Conservation (phyloP, 805 yeast genomes). For the Candida tibetensis region DNA sequence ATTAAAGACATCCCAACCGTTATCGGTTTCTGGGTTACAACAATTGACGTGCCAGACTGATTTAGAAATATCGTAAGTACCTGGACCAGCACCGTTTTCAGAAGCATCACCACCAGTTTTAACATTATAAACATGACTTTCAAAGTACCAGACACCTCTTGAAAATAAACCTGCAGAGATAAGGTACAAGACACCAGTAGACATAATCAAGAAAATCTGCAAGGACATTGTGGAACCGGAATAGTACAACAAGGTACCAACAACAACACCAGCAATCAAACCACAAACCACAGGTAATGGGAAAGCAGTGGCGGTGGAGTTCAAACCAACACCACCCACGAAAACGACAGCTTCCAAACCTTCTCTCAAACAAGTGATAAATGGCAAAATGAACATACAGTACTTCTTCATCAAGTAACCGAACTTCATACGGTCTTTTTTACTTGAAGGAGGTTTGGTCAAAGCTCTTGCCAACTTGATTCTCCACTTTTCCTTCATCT, state of each 20-base stretch:
- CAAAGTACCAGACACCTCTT: slow-evolving; percentile 89
- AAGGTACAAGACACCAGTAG: slow-evolving; percentile 85
- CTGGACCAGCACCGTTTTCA: slow-evolving; percentile 91
- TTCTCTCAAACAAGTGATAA: slow-evolving; percentile 25
- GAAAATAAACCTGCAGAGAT: slow-evolving; percentile 92
- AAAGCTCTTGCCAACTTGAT: slow-evolving; percentile 86
- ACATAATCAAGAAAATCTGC: slow-evolving; percentile 80
- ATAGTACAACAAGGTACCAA: slow-evolving; percentile 71
- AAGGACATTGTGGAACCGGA: slow-evolving; percentile 82
- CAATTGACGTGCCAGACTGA: slow-evolving; percentile 97
- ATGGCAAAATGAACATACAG: slow-evolving; percentile 25
- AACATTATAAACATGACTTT: slow-evolving; percentile 59
- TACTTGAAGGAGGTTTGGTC: slow-evolving; percentile 52
- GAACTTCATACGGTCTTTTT: slow-evolving; percentile 43
- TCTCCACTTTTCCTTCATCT: slow-evolving; percentile 97
- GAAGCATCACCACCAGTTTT: slow-evolving; percentile 93
- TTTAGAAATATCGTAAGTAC: slow-evolving; percentile 78
- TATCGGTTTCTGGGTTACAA: slow-evolving; percentile 88
- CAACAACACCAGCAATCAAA: slow-evolving; percentile 68
- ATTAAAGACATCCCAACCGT: slow-evolving; percentile 97
- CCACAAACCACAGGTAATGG: slow-evolving; percentile 94
- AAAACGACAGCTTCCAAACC: slow-evolving; percentile 41
- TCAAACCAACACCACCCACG: slow-evolving; percentile 45
- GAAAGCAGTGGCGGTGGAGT: slow-evolving; percentile 61
- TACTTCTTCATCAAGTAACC: slow-evolving; percentile 32